Percentiles rank a stretch among this genome's conserved stretches.
phyloP scores from a whole-genome alignment of 2,329 filamentous ascomycete genomes.

The Cordyceps fumosorosea region DNA sequence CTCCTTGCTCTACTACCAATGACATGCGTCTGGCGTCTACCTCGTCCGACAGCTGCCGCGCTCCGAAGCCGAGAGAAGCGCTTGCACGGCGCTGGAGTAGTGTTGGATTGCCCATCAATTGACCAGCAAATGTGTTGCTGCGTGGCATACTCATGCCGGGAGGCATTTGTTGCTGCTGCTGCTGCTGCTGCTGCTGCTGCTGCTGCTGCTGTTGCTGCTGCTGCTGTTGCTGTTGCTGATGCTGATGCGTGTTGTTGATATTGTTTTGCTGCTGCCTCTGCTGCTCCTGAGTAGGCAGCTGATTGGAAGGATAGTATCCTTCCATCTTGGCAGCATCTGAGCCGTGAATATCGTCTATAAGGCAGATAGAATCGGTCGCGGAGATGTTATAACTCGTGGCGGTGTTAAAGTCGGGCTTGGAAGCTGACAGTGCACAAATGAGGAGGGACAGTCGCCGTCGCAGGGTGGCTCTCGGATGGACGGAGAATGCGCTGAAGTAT shows the following conservation, averaged over 20 bases:
- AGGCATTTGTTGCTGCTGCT: conserved; percentile 1
- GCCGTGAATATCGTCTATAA: background rate
- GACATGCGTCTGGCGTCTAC: conserved; percentile 8
- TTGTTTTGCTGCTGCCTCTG: conserved; percentile 2
- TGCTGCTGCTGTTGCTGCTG: background rate
- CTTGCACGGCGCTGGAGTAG: conserved; percentile 9
- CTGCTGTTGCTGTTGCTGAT: conserved; percentile 5
- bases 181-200: background rate
- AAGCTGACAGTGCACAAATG: background rate
- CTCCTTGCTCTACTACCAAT: background rate
- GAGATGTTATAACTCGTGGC: background rate
- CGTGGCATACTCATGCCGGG: background rate
- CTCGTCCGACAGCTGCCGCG: background rate
- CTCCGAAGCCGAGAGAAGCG: background rate
- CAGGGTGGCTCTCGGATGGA: background rate
- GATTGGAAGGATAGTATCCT: conserved; percentile 6
- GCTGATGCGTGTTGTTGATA: background rate
- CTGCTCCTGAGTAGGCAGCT: conserved; percentile 8
- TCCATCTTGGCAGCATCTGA: conserved; percentile 13
- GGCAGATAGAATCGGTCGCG: background rate
- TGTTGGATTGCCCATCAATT: conserved; percentile 1
- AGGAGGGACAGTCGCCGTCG: background rate
- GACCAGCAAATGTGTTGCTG: background rate
- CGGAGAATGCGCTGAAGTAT: background rate
- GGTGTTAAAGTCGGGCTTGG: background rate